A percentile compares a stretch with the other conserved stretches of the same genome.
phyloP scores from a whole-genome alignment of 495 filamentous ascomycete species.

The Friedmanniomyces endolithicus region DNA sequence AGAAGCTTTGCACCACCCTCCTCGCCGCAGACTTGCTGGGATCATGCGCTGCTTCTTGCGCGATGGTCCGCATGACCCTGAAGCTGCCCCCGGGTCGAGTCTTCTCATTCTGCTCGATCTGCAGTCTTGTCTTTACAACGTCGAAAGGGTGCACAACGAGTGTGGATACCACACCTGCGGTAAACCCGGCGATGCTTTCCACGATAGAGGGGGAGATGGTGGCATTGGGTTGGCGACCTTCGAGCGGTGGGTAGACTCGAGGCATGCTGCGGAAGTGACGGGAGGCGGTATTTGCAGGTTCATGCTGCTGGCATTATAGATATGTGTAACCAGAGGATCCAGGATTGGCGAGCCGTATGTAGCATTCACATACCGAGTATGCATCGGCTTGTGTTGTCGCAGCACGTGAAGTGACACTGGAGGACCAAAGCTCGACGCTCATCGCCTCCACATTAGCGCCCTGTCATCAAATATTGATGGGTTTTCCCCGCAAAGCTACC shows the following conservation, averaged over 20 bases:
- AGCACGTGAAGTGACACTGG: no score
- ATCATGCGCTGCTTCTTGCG: constrained; percentile 3
- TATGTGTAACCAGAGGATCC: neutral
- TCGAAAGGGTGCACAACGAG: constrained; percentile 79
- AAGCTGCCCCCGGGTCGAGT: constrained; percentile 30
- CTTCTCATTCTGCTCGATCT: constrained; percentile 37
- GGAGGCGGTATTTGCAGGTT: neutral
- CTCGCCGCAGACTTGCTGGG: neutral
- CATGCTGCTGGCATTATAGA: constrained; percentile 8
- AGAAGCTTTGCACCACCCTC: constrained; percentile 44
- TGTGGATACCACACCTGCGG: constrained; percentile 74
- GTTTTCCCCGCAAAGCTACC: no score
- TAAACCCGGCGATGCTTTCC: constrained; percentile 83
- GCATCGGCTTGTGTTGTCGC: constrained; percentile 15
- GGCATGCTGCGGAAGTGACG: constrained; percentile 22
- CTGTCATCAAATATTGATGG: no score
- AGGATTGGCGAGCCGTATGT: neutral
- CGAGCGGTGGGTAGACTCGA: constrained; percentile 31
- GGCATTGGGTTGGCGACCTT: constrained; percentile 30
- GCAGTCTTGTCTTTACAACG: constrained; percentile 88
- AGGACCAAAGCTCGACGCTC: no score
- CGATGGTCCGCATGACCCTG: constrained; percentile 43
- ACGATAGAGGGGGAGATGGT: constrained; percentile 61
- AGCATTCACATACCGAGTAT: neutral
- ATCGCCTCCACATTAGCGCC: no score